phyloP scores from a whole-genome alignment of 768 basidiomycete species.

The Leucogyrophana mollusca region DNA sequence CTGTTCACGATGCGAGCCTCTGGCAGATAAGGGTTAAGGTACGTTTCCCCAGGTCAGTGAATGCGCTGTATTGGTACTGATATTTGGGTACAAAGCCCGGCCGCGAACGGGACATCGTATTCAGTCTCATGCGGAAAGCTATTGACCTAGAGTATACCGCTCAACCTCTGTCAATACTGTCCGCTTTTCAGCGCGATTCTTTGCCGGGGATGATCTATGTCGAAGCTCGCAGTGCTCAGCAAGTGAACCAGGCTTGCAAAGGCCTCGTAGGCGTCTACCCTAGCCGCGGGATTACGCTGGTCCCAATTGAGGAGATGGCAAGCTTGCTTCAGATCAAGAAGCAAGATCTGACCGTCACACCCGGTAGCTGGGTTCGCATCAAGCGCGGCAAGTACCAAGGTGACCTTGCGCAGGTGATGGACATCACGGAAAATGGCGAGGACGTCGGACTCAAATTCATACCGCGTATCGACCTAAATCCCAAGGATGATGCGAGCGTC shows the following conservation, averaged over 20 bases:
- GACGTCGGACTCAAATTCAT: slow-evolving; percentile 91
- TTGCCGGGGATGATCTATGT: slow-evolving; percentile 96
- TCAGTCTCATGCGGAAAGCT: slow-evolving; percentile 93
- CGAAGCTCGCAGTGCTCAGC: slow-evolving; percentile 85
- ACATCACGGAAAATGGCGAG: slow-evolving; percentile 90
- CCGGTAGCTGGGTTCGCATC: slow-evolving; percentile 94
- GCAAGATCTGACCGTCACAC: slow-evolving; percentile 79
- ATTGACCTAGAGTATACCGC: slow-evolving; percentile 79
- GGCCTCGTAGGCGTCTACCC: slow-evolving; percentile 94
- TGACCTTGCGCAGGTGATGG: slow-evolving; percentile 94
- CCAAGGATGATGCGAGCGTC: slow-evolving; percentile 71
- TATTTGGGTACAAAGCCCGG: slow-evolving; percentile 57
- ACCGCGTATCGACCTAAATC: slow-evolving; percentile 96
- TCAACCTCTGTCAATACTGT: slow-evolving; percentile 80
- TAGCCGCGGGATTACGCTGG: slow-evolving; percentile 76
- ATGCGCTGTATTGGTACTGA: neutral
- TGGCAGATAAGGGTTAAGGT: slow-evolving; percentile 97
- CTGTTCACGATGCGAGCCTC: slow-evolving; percentile 90
- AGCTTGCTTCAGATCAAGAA: slow-evolving; percentile 94
- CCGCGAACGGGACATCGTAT: slow-evolving; percentile 89
- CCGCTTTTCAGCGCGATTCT: slow-evolving; percentile 95
- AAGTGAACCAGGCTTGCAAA: slow-evolving; percentile 80
- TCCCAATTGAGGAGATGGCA: slow-evolving; percentile 98
- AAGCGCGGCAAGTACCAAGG: slow-evolving; percentile 91
- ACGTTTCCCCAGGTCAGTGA: slow-evolving; percentile 14